Conservation (phyloP, 2,329 filamentous ascomycete genomes). For the Pestalotiopsis sp. region DNA sequence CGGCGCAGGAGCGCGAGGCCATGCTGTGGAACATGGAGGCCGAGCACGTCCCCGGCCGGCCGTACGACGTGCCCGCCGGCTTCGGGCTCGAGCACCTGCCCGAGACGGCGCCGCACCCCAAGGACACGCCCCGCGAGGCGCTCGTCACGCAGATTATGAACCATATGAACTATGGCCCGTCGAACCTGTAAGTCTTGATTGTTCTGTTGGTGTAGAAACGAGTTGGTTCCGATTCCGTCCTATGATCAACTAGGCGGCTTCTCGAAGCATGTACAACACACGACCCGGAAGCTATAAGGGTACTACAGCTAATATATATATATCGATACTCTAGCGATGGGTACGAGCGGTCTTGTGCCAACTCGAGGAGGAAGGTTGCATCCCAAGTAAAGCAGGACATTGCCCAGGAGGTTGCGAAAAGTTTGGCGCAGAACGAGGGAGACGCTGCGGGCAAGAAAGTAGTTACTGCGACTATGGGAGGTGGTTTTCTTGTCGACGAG, state of each 20-base stretch:
- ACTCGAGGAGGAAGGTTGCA: neutral
- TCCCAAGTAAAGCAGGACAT: neutral
- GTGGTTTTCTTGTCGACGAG: no score
- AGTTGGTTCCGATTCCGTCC: no score
- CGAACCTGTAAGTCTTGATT: constrained; percentile 1
- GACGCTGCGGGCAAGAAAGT: neutral
- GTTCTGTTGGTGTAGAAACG: no score
- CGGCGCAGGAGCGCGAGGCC: neutral
- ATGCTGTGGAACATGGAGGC: neutral
- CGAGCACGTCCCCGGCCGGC: neutral
- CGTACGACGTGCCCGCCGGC: neutral
- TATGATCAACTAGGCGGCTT: neutral
- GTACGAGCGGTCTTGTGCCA: neutral
- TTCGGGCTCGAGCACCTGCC: neutral
- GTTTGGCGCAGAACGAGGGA: neutral
- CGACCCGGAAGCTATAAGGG: neutral
- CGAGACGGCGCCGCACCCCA: neutral
- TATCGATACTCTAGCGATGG: neutral
- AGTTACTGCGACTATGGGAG: neutral
- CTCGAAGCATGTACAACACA: neutral
- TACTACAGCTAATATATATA: neutral
- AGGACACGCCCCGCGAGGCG: constrained; percentile 14
- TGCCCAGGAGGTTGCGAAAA: neutral
- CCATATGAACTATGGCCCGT: constrained; percentile 1
- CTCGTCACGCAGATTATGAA: constrained; percentile 3